Evolutionary conservation across 805 yeast species (phyloP), one percentile per base, ranked within the genome.

Genomic region (Suhomyces pyralidae): DNA sequence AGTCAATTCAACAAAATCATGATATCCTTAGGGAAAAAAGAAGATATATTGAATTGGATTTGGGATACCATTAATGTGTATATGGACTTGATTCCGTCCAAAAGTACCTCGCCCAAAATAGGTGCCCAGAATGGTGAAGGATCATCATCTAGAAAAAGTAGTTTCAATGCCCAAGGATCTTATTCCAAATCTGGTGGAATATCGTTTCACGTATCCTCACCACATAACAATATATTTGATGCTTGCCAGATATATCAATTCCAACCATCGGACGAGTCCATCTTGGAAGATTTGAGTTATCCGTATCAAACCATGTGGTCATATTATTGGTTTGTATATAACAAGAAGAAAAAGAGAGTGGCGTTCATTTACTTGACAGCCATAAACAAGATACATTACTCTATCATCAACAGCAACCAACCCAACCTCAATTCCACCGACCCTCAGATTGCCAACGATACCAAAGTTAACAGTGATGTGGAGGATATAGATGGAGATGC

Each of bases 51-150:
- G 47, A 74, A 88, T 53, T 83, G 90, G 83, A 81, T 93, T 49
- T 94, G 98, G 98, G 96, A 90, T 60, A 82, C 86, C 1, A 79
- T 93, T 17, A 90, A 90, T 67, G 80, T 82, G 28, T 92, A 91
- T 63, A 89, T 93, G 83, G 93, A 85, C 54, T 71, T 88, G 15
- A 59, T 71, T 36, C 74, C 77, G 2, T 58, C 71, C 9, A 66
- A 64, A 15, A 51, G 67, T 25, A 62, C 67, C 5, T 59, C 67
- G 1, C 59, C 66, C 7, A 62, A 48, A 7, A 32, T 68, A 10
- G 47, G 61, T 17, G 63, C 63, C 14, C 63, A 64, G 46, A 38
- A 47, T 7, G 49, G 40, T 10, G 58, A 54, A 5, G 57, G 59
- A 4, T 40, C 48, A 25, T 54, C 58, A 2, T 66, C 71, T 3